These are phyloP conservation scores for Wickerhamiella hasegawae DNA, from an alignment of 805 yeast genomes.

Conservation along the genomic window DNA sequence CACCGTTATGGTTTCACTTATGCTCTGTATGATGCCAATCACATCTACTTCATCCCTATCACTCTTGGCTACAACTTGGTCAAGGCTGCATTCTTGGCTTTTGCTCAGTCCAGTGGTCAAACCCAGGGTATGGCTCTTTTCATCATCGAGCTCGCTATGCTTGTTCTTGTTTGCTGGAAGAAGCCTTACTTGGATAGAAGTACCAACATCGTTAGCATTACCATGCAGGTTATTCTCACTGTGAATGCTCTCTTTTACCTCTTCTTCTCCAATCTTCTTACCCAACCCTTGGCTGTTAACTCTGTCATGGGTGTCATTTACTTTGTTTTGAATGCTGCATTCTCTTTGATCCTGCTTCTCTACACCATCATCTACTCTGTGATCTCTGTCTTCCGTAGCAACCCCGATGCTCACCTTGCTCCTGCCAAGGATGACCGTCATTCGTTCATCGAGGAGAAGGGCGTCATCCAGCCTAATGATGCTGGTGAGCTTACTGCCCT, in stretches of 20 bases:
- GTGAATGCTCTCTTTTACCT: conserved; percentile 71
- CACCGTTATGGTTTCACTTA: conserved; percentile 78
- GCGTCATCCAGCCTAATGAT: conserved; percentile 25
- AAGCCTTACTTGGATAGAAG: conserved; percentile 71
- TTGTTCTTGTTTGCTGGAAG: conserved; percentile 42
- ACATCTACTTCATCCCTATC: conserved; percentile 71
- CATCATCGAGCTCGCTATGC: conserved; percentile 56
- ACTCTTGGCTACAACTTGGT: conserved; percentile 42
- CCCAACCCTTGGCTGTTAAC: conserved; percentile 61
- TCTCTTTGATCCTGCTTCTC: conserved; percentile 56
- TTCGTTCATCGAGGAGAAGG: conserved; percentile 37
- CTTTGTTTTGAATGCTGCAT: conserved; percentile 79
- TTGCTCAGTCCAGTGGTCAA: conserved; percentile 69
- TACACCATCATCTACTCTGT: conserved; percentile 50
- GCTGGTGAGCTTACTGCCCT: conserved; percentile 41
- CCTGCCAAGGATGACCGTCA: conserved; percentile 88
- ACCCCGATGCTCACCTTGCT: conserved; percentile 77
- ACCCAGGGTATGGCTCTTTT: conserved; percentile 66
- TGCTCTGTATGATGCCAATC: conserved; percentile 70
- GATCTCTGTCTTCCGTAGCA: conserved; percentile 43
- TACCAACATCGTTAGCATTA: conserved; percentile 61
- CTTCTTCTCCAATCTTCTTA: conserved; percentile 72
- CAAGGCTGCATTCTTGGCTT: conserved; percentile 58
- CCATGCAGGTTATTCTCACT: conserved; percentile 55
- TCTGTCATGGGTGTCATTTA: conserved; percentile 88